A percentile compares a stretch with the other conserved stretches of the same genome.
phyloP scores from a whole-genome alignment of 2,329 filamentous ascomycete species.

The Sarocladium brachiariae region DNA sequence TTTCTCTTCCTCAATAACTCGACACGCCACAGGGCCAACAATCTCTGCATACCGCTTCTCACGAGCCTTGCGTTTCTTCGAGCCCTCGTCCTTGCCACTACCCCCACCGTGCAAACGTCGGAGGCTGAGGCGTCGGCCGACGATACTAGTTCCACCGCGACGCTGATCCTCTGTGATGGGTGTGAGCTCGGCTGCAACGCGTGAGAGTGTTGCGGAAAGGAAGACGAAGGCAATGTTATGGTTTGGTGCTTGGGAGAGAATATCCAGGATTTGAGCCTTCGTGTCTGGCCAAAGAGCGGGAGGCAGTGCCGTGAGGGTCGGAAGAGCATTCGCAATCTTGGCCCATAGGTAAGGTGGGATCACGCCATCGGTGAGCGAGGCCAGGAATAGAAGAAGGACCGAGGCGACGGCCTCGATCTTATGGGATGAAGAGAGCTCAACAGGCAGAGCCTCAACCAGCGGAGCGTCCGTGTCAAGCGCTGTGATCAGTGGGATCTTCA shows the following conservation, averaged over 20 bases:
- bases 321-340: constrained; percentile 55
- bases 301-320: constrained; percentile 22
- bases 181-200: constrained; percentile 42
- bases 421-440: constrained; percentile 55
- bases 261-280: constrained; percentile 59
- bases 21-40: constrained; percentile 10
- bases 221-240: constrained; percentile 90
- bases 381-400: constrained; percentile 67
- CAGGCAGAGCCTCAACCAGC: constrained; percentile 54
- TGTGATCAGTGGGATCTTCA: constrained; percentile 41
- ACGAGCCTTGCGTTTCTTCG: constrained; percentile 8
- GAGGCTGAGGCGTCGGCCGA: constrained; percentile 35
- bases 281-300: constrained; percentile 29
- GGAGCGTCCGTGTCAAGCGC: constrained; percentile 66
- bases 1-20: constrained; percentile 9
- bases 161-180: constrained; percentile 25
- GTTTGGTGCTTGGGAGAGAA: constrained; percentile 62
- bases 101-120: constrained; percentile 20
- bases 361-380: constrained; percentile 71
- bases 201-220: constrained; percentile 66
- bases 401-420: constrained; percentile 70
- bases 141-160: constrained; percentile 28
- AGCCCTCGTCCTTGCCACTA: constrained; percentile 10
- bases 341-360: constrained; percentile 65
- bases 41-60: constrained; percentile 13